Conservation (phyloP, 106 monocot species). For the Dendrobium huoshanense region DNA sequence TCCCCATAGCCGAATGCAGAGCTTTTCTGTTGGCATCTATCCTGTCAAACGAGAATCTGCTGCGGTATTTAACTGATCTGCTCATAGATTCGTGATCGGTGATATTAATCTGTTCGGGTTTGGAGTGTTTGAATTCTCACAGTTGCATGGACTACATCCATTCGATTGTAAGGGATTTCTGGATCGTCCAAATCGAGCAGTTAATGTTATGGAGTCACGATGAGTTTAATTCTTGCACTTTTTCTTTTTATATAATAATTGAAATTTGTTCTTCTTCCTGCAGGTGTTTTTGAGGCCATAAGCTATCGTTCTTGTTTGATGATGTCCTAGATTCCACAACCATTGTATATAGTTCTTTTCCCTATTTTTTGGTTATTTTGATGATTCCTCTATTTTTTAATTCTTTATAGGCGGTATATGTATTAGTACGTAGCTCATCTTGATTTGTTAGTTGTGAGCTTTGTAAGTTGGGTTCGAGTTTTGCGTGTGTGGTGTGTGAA, state of each 20-base stretch:
- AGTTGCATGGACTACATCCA: neutral
- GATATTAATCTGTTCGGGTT: no score
- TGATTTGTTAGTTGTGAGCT: no score
- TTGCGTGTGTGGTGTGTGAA: no score
- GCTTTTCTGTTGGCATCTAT: neutral
- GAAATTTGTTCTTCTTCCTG: neutral
- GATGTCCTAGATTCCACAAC: neutral
- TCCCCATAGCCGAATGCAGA: neutral
- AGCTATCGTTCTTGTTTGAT: neutral
- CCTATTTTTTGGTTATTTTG: neutral
- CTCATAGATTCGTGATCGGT: neutral
- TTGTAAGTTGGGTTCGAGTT: no score
- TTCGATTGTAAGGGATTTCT: neutral
- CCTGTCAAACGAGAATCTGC: neutral
- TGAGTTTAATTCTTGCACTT: neutral
- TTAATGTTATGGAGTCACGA: neutral
- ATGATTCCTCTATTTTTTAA: neutral
- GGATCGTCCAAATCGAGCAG: neutral
- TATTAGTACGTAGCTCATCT: neutral
- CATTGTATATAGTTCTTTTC: neutral
- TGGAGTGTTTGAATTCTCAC: no score
- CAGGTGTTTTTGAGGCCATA: neutral
- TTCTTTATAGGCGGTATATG: neutral
- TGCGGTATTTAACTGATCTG: neutral
- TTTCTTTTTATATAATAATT: neutral